These are phyloP conservation scores for Raphanus raphanistrum DNA, from an alignment of 345 rosid species.

Conservation along the genomic window DNA sequence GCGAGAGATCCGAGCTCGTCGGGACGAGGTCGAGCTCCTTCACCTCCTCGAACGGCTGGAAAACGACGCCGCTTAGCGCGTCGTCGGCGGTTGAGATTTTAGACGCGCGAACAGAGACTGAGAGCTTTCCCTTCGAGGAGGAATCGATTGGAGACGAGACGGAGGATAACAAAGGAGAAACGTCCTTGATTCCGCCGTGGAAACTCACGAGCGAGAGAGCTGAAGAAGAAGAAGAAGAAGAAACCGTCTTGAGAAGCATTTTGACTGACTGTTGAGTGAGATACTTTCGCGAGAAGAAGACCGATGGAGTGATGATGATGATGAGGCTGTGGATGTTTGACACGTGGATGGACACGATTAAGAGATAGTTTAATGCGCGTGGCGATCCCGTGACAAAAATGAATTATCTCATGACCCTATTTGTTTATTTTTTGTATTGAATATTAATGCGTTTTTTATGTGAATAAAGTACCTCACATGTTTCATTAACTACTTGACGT, in stretches of 20 bases:
- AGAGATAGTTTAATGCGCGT: constrained; percentile 46
- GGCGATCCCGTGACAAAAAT: constrained; percentile 28
- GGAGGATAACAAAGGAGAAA: constrained; percentile 37
- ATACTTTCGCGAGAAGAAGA: constrained; percentile 5
- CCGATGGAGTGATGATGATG: background rate
- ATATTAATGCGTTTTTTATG: background rate
- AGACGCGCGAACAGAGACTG: constrained; percentile 33
- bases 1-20: constrained; percentile 57
- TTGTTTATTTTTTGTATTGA: background rate
- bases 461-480: background rate
- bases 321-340: constrained; percentile 41
- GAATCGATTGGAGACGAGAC: constrained; percentile 25
- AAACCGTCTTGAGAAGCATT: constrained; percentile 49
- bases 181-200: constrained; percentile 36
- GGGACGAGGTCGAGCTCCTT: constrained; percentile 93
- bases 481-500: background rate
- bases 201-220: constrained; percentile 43
- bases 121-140: constrained; percentile 27
- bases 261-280: background rate
- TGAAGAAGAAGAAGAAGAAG: constrained; percentile 39
- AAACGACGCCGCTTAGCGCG: constrained; percentile 58
- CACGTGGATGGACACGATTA: constrained; percentile 56
- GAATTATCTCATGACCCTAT: background rate
- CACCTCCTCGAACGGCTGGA: constrained; percentile 87
- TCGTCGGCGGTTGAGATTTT: constrained; percentile 18